Base-by-base conservation (phyloP, 257 asterid genomes). In the Apocynum venetum region DNA sequence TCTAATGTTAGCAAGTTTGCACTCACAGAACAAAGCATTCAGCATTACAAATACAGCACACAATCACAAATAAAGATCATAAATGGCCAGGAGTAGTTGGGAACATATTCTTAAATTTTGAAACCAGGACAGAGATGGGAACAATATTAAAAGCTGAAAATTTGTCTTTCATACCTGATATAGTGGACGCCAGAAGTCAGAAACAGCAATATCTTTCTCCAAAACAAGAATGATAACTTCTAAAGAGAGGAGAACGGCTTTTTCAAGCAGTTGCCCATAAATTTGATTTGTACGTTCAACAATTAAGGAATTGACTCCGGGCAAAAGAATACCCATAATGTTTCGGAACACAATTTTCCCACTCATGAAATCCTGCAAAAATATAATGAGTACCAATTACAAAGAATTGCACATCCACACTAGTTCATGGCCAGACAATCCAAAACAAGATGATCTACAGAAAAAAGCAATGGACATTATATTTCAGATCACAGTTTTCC, bases 321-420 rank as follows among this genome's bases (percentile, higher is more conserved):
- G 92, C 80, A 84, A 82, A 76, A 96, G 83, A 86, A 91, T 91
- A 60, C 91, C 85, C 98, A 93, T 86, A 76, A 90, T 81, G 83
- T 96, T 96, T 74, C 98, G 87, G 73, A 93, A 96, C 77, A 91
- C 85, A 66, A 91, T 87, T 87, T 88, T 95, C 79, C 98, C 98
- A 78, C 98, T 92, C 98, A 92, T 92, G 80, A 92, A 91, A 79
- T 95, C 98, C 98, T 95, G 94, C 89, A 82, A 64, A 15, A 63
- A 74, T 20, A 82, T 67, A 74, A 85, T 82, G 74, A 43, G 69
- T 41, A 51, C 51, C 52, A 46, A 77, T 41, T 72, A 53, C 48
- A 77, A 83, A 76, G 55, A 13, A 72, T 38, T 20, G 36, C 36
- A 57, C 31, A 57, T 57, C 63, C 8, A 9, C 12, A 76, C 31